phyloP scores from a whole-genome alignment of 2,329 filamentous ascomycete genomes.

The Colletotrichum ledebouriae region DNA sequence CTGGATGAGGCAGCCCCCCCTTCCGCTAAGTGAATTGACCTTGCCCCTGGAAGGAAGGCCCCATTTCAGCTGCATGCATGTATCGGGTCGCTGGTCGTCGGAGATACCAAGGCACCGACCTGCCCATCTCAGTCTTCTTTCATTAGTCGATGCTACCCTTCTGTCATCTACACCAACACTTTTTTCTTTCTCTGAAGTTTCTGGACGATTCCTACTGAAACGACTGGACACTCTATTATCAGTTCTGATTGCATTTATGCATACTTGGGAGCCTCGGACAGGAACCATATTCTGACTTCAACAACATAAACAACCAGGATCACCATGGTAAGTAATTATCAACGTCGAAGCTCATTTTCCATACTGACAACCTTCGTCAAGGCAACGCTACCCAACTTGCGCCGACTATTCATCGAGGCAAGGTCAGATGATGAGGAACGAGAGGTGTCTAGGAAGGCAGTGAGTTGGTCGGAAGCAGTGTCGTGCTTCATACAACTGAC shows the following conservation, averaged over 20 bases:
- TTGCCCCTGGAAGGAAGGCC: neutral
- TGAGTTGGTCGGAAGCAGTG: conserved; percentile 60
- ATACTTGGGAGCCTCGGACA: neutral
- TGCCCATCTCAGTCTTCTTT: conserved; percentile 4
- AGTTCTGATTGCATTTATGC: neutral
- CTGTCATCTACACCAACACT: neutral
- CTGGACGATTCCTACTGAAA: too few relatives aligned
- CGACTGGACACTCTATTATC: too few relatives aligned
- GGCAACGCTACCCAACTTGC: conserved; percentile 91
- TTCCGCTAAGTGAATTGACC: conserved; percentile 33
- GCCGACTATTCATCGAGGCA: conserved; percentile 94
- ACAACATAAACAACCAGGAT: conserved; percentile 18
- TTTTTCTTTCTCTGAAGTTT: neutral
- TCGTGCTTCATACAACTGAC: neutral
- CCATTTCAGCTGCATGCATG: conserved; percentile 22
- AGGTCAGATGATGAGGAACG: conserved; percentile 94
- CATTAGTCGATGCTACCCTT: neutral
- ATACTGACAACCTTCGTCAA: conserved; percentile 51
- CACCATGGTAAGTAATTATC: conserved; percentile 28
- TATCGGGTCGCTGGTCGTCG: conserved; percentile 26
- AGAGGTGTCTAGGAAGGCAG: conserved; percentile 92
- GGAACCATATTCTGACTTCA: neutral
- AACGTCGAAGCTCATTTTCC: neutral
- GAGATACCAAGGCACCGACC: conserved; percentile 22
- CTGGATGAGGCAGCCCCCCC: conserved; percentile 8